A percentile compares a stretch with the other conserved stretches of the same genome.
Evolutionary conservation across 768 basidiomycete species (phyloP).

Genomic region (Coprinellus aureogranulatus): DNA sequence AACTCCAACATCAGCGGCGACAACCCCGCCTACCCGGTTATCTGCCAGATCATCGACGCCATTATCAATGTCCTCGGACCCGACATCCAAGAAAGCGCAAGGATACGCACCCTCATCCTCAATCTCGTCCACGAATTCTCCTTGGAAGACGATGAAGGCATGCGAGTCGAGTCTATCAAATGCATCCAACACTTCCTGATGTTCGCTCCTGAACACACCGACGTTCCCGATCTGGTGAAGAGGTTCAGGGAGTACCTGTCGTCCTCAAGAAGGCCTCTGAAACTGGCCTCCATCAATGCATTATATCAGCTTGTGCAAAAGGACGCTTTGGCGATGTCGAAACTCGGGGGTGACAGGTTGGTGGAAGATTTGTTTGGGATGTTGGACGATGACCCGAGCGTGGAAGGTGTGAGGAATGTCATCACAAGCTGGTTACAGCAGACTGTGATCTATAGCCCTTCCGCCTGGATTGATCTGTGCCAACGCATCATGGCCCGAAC

Average conservation of each 20-base stretch:
- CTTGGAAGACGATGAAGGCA: conserved; percentile 81
- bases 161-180: conserved; percentile 90
- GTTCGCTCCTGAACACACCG: conserved; percentile 84
- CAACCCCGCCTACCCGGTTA: conserved; percentile 85
- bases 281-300: conserved; percentile 92
- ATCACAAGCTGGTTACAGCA: conserved; percentile 94
- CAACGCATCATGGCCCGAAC: conserved; percentile 96
- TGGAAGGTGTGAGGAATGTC: conserved; percentile 90
- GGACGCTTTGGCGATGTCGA: conserved; percentile 88
- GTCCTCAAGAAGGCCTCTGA: conserved; percentile 79
- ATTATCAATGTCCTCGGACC: conserved; percentile 93
- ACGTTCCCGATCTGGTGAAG: conserved; percentile 75
- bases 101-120: conserved; percentile 77
- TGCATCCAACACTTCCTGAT: conserved; percentile 97
- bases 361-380: conserved; percentile 95
- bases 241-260: conserved; percentile 77
- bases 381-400: conserved; percentile 90
- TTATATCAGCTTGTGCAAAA: conserved; percentile 96
- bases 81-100: conserved; percentile 85
- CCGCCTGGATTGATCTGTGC: conserved; percentile 97
- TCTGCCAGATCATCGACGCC: conserved; percentile 90
- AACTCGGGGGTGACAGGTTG: conserved; percentile 87
- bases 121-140: conserved; percentile 85
- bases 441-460: conserved; percentile 88
- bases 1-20: conserved; percentile 89